Base-by-base conservation (phyloP, 352 stramenopile genomes). In the Globisporangium nodosum region DNA sequence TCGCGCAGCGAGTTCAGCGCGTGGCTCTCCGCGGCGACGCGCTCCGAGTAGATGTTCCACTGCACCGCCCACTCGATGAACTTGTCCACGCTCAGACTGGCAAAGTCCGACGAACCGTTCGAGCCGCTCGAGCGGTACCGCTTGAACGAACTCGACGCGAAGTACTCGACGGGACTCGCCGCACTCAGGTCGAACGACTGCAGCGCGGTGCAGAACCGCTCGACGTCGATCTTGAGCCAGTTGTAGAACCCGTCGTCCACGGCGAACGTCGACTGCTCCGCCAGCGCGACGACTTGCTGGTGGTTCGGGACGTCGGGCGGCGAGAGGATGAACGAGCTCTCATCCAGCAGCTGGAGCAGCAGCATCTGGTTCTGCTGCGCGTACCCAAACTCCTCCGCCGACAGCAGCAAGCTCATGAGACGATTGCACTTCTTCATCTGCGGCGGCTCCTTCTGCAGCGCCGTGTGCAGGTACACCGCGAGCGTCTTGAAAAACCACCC, bases 11-110 rank as follows among this genome's bases (percentile, higher is more conserved):
- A 90, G 61, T 90, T 90, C 8, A 94, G 61, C 37, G 81, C 74
- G 20, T 92, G 82, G 45, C 81, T 92, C 59, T 92, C 82, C 11
- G 83, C 85, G 8, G 80, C 81, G 54, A 94, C 78, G 21, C 81
- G 78, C 51, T 94, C 85, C 33, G 85, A 94, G 61, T 90, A 94
- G 30, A 86, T 68, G 54, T 94, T 94, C 85, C 85, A 94, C 46
- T 87, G 71, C 30, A 92, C 74, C 8, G 85, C 81, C 85, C 85
- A 94, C 58, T 87, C 73, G 31, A 94, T 60, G 52, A 91, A 75
- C 49, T 69, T 54, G 35, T 87, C 65, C 33, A 72, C 66, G 18
- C 63, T 70, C 47, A 68, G 66, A 27, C 71, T 68, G 15, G 77
- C 80, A 30, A 49, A 49, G 20, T 49, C 71, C 55, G 46, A 57